phyloP scores from a whole-genome alignment of 2,329 filamentous ascomycete species.

The Colletotrichum caudatum region DNA sequence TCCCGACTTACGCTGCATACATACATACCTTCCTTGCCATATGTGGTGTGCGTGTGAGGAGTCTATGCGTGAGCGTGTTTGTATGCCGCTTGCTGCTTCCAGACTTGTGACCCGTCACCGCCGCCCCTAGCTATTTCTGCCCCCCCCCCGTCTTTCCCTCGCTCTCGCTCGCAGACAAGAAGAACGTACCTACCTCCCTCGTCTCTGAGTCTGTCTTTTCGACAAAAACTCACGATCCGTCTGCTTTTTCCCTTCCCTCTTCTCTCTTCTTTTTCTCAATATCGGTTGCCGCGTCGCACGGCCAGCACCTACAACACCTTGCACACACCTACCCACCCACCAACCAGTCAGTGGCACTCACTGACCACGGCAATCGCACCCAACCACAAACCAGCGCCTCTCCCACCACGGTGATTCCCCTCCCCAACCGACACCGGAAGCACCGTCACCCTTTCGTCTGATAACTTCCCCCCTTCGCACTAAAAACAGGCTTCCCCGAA shows the following conservation, averaged over 20 bases:
- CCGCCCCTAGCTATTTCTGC: conserved; percentile 26
- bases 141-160: neutral
- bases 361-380: conserved; percentile 13
- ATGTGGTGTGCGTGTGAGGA: neutral
- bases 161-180: neutral
- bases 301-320: neutral
- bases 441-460: conserved; percentile 34
- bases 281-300: conserved; percentile 25
- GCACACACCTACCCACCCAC: neutral
- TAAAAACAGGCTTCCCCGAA: conserved; percentile 34
- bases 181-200: neutral
- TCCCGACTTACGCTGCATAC: conserved; percentile 1
- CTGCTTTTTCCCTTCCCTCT: neutral
- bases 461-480: conserved; percentile 23
- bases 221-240: conserved; percentile 37
- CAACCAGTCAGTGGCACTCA: neutral
- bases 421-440: conserved; percentile 12
- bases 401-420: conserved; percentile 20
- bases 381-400: conserved; percentile 34
- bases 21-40: no score
- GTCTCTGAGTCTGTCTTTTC: conserved; percentile 17
- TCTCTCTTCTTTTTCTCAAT: neutral
- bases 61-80: neutral
- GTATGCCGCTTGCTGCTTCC: conserved; percentile 25
- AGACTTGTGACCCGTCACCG: conserved; percentile 33